Evolutionary conservation across 2,329 filamentous ascomycete species (phyloP), one percentile per base, ranked within the genome.

Genomic region (Macrophomina pseudophaseolina): DNA sequence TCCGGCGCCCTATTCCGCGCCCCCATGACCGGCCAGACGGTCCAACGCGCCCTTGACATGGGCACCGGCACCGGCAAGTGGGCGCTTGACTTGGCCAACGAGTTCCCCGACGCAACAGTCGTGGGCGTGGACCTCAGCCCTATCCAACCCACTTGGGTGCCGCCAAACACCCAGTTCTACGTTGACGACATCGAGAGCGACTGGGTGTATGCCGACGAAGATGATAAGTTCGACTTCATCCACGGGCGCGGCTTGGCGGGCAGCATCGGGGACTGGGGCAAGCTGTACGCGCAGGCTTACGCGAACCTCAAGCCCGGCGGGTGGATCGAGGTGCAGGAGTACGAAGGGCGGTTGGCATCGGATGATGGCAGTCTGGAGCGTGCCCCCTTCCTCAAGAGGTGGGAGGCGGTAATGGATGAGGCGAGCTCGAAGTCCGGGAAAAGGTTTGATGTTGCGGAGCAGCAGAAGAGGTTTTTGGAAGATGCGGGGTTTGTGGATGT

Each of bases 221-320:
- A 77, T 60, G 73, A 69, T 42, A 72, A 75, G 11, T 88, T 86
- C 71, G 87, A 90, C 72, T 84, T 85, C 69, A 84, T 90, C 81
- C 80, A 85, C 82, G 72, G 82, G 72, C 72, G 84, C 70, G 71
- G 83, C 79, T 80, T 86, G 81, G 72, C 81, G 69, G 82, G 82
- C 42, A 81, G 83, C 12, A 80, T 91, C 51, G 79, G 81, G 14
- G 80, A 90, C 71, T 88, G 87, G 75, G 74, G 76, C 2, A 76
- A 77, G 11, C 77, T 89, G 66, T 73, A 87, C 23, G 74, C 80
- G 30, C 80, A 83, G 64, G 69, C 71, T 35, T 73, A 71, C 58
- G 44, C 44, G 63, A 73, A 79, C 68, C 78, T 86, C 8, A 80
- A 80, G 64, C 83, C 82, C 0, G 83, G 82, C 3, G 84, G 84